Evolutionary conservation across 2,329 filamentous ascomycete genomes (phyloP).

Genomic region (Chalaropsis ovoidea): DNA sequence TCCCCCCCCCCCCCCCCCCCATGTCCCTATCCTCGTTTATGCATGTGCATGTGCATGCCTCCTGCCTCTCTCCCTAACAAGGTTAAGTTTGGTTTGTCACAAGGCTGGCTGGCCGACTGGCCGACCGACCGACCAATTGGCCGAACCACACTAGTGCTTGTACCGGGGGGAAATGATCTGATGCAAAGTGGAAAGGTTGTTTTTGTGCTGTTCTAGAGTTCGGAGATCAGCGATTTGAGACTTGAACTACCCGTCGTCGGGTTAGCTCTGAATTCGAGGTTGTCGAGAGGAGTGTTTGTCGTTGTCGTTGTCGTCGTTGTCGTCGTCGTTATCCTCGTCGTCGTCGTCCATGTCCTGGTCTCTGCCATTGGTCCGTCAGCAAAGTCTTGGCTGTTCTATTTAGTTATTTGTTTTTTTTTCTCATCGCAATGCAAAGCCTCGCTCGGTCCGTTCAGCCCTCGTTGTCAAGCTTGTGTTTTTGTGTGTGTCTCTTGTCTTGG

Average conservation of each 20-base stretch:
- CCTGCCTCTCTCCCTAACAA: background rate
- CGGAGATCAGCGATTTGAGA: conserved; percentile 12
- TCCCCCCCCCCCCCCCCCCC: background rate
- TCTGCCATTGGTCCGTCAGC: too few relatives aligned
- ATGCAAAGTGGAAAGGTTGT: background rate
- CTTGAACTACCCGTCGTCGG: background rate
- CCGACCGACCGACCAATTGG: background rate
- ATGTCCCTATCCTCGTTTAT: background rate
- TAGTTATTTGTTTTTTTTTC: too few relatives aligned
- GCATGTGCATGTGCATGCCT: background rate
- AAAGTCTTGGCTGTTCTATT: too few relatives aligned
- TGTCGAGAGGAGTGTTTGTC: background rate
- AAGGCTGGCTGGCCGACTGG: conserved; percentile 1
- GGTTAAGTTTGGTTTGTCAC: conserved; percentile 7
- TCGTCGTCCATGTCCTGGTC: too few relatives aligned
- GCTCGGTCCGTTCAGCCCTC: background rate
- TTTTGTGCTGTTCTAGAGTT: background rate
- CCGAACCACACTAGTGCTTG: background rate
- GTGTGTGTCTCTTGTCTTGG: background rate
- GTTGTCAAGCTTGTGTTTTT: background rate
- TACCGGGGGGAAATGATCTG: background rate
- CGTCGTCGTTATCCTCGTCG: too few relatives aligned
- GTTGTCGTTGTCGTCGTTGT: background rate
- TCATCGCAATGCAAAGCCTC: too few relatives aligned
- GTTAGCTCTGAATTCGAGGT: background rate